phyloP scores from a whole-genome alignment of 2,329 filamentous ascomycete genomes.

The Cryphonectria parasitica region DNA sequence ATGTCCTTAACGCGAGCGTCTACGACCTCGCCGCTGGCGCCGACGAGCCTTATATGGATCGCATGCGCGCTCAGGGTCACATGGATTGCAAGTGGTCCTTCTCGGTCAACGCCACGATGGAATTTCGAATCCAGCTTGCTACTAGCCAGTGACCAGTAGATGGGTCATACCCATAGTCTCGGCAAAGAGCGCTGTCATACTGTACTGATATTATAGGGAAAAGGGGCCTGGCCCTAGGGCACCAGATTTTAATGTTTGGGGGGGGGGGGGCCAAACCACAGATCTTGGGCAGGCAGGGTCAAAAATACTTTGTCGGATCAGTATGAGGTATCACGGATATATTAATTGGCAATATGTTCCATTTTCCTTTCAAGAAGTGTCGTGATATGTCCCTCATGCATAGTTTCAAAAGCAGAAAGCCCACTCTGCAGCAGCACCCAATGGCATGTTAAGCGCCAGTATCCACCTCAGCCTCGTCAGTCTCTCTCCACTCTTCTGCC shows the following conservation, averaged over 20 bases:
- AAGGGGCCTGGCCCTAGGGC: no score
- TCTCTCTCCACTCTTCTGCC: not conserved
- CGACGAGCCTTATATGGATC: slow-evolving; percentile 16
- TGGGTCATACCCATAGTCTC: not conserved
- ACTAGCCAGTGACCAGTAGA: not conserved
- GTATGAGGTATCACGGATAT: not conserved
- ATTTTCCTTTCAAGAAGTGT: not conserved
- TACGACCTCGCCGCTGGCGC: slow-evolving; percentile 5
- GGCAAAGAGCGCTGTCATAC: not conserved
- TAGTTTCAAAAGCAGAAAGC: not conserved
- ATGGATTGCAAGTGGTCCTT: slow-evolving; percentile 17
- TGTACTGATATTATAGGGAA: not conserved
- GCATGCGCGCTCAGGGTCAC: slow-evolving; percentile 15
- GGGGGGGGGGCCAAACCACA: not conserved
- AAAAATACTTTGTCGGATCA: not conserved
- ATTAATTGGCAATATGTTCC: not conserved
- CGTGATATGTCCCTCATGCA: not conserved
- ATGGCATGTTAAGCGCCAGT: not conserved
- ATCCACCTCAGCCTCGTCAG: not conserved
- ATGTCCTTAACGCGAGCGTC: slow-evolving; percentile 17
- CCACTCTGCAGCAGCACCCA: not conserved
- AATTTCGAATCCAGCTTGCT: slow-evolving; percentile 15
- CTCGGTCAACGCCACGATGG: slow-evolving; percentile 4
- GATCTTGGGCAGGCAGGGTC: not conserved
- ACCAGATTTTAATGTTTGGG: not conserved